Conservation (phyloP, 129 eudicot genomes). For the Pulicaria dysenterica region DNA sequence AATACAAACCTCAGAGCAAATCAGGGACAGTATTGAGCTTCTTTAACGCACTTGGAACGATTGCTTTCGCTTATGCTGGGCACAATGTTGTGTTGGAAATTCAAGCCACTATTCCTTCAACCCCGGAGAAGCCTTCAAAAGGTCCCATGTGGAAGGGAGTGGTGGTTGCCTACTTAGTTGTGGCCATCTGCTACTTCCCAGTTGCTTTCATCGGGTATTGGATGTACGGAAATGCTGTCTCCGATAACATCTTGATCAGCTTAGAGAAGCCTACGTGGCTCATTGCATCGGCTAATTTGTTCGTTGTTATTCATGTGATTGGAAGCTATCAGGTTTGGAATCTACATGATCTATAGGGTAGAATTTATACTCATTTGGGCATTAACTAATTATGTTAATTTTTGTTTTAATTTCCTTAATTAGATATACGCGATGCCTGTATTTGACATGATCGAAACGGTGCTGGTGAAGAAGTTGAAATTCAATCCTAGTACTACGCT, state of each 20-base stretch:
- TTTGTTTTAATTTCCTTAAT: too few species aligned
- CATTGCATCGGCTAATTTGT: conserved; percentile 55
- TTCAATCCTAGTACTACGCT: conserved; percentile 55
- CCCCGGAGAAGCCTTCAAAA: conserved; percentile 68
- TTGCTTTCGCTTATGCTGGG: conserved; percentile 70
- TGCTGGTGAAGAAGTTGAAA: conserved; percentile 58
- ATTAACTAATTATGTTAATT: not conserved
- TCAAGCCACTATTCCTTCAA: conserved; percentile 70
- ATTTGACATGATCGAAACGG: conserved; percentile 76
- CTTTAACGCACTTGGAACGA: conserved; percentile 55
- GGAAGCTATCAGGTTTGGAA: conserved; percentile 68
- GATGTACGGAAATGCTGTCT: conserved; percentile 47
- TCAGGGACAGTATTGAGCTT: conserved; percentile 45
- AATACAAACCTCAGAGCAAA: conserved; percentile 20
- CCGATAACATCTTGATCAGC: conserved; percentile 47
- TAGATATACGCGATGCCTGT: conserved; percentile 89
- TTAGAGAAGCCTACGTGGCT: conserved; percentile 58
- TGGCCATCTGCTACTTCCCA: conserved; percentile 60
- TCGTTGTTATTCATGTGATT: conserved; percentile 61
- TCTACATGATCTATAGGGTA: too few species aligned
- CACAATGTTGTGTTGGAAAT: conserved; percentile 65
- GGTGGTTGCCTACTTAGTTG: conserved; percentile 52
- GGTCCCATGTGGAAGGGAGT: conserved; percentile 75
- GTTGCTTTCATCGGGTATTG: conserved; percentile 55
- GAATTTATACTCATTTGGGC: too few species aligned